A percentile compares a stretch with the other conserved stretches of the same genome.
Evolutionary conservation across 768 basidiomycete species (phyloP).

Genomic region (Ramaria sp.): DNA sequence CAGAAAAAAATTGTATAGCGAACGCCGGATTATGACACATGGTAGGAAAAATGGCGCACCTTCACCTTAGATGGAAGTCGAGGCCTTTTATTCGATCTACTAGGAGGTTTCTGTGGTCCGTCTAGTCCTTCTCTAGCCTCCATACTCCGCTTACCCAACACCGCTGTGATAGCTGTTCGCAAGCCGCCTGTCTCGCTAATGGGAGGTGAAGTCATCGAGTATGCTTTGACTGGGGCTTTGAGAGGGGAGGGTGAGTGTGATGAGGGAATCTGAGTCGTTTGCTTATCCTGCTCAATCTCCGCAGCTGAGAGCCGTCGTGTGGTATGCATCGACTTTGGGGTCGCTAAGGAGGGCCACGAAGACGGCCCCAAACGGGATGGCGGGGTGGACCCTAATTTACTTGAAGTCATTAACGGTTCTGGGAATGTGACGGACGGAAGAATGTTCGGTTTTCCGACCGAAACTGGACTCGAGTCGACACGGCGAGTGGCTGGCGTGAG

Average conservation of each 20-base stretch:
- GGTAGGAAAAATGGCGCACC: slow-evolving; percentile 18
- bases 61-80: slow-evolving; percentile 27
- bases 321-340: neutral
- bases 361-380: neutral
- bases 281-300: slow-evolving; percentile 15
- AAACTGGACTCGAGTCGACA: too few relatives aligned
- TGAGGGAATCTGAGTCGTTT: slow-evolving; percentile 38
- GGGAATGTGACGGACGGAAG: slow-evolving; percentile 3
- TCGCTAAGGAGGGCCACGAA: neutral
- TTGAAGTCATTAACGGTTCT: slow-evolving; percentile 1
- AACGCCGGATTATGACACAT: neutral
- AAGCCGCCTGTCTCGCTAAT: slow-evolving; percentile 33
- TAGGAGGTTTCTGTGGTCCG: neutral
- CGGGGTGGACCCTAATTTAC: neutral
- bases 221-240: slow-evolving; percentile 24
- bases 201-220: slow-evolving; percentile 14
- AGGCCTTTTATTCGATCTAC: slow-evolving; percentile 23
- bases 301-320: slow-evolving; percentile 8
- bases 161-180: slow-evolving; percentile 54
- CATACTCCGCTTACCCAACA: slow-evolving; percentile 51
- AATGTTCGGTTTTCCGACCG: neutral
- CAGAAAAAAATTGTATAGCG: neutral
- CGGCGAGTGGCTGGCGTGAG: neutral
- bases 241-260: slow-evolving; percentile 45
- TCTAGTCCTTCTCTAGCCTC: slow-evolving; percentile 30